Conservation (phyloP, 2,329 filamentous ascomycete species). For the Claviceps fusiformis region DNA sequence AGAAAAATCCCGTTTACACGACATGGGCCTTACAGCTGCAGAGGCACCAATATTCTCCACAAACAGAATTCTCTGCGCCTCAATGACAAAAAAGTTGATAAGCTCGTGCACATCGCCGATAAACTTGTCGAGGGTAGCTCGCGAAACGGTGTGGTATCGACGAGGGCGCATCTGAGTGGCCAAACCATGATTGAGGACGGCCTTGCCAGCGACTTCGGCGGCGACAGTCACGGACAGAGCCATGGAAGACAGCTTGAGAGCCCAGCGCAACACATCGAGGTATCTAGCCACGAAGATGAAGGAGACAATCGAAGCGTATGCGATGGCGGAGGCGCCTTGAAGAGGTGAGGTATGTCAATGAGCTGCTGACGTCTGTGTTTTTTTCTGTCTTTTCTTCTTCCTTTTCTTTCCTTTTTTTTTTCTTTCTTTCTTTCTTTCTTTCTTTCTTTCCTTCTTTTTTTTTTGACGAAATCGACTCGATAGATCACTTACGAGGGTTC, state of each 20-base stretch:
- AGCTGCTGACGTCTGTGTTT: background rate
- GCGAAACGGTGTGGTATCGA: constrained; percentile 53
- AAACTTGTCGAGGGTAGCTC: constrained; percentile 45
- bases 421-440: too few species aligned
- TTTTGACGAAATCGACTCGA: background rate
- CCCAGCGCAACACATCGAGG: constrained; percentile 51
- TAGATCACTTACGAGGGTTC: constrained; percentile 41
- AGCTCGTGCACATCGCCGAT: constrained; percentile 55
- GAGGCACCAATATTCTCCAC: constrained; percentile 53
- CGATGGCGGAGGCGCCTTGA: constrained; percentile 49
- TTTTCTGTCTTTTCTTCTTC: too few species aligned
- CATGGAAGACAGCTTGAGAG: constrained; percentile 53
- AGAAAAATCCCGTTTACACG: constrained; percentile 2
- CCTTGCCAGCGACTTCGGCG: constrained; percentile 48
- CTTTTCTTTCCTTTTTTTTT: background rate
- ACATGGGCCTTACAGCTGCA: constrained; percentile 35
- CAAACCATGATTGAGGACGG: constrained; percentile 46
- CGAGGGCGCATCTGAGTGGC: constrained; percentile 52
- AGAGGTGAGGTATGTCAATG: background rate
- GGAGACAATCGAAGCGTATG: constrained; percentile 43
- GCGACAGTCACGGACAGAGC: constrained; percentile 44
- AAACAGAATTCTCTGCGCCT: constrained; percentile 54
- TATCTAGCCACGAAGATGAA: constrained; percentile 52
- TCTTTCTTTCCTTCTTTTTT: too few species aligned
- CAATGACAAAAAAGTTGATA: constrained; percentile 59